A percentile compares a stretch with the other conserved stretches of the same genome.
Evolutionary conservation across 768 basidiomycete genomes (phyloP).

Genomic region (Imleria badia): DNA sequence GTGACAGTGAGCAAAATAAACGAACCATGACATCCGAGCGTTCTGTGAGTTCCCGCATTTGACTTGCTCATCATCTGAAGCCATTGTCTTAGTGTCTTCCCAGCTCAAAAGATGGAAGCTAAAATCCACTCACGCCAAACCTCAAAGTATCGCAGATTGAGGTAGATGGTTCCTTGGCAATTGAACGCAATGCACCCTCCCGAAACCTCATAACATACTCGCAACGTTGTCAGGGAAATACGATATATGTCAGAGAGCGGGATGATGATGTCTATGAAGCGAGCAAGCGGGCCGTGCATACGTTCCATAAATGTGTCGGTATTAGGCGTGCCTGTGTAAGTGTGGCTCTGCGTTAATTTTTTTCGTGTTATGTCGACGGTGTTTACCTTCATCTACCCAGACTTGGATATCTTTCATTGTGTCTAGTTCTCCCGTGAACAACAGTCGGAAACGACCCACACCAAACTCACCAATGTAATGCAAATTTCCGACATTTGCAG

Average conservation of each 20-base stretch:
- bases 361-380: not conserved
- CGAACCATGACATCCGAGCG: not conserved
- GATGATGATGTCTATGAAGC: conserved; percentile 67
- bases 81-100: not conserved
- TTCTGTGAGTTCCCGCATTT: not conserved
- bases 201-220: conserved; percentile 77
- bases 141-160: conserved; percentile 53
- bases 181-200: conserved; percentile 92
- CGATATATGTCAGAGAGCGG: conserved; percentile 66
- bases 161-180: conserved; percentile 74
- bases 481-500: not conserved
- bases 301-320: conserved; percentile 43
- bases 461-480: not conserved
- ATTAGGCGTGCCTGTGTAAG: conserved; percentile 19
- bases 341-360: not conserved
- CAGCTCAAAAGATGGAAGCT: not conserved
- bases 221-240: conserved; percentile 64
- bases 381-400: conserved; percentile 56
- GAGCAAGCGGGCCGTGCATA: conserved; percentile 53
- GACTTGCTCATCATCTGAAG: not conserved
- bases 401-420: conserved; percentile 47
- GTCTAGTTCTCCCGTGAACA: not conserved
- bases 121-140: conserved; percentile 56
- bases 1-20: too few relatives aligned
- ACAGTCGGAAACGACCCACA: not conserved